Base-by-base conservation (phyloP, 371 early-diverging fungal genomes). In the Lichtheimia ramosa region DNA sequence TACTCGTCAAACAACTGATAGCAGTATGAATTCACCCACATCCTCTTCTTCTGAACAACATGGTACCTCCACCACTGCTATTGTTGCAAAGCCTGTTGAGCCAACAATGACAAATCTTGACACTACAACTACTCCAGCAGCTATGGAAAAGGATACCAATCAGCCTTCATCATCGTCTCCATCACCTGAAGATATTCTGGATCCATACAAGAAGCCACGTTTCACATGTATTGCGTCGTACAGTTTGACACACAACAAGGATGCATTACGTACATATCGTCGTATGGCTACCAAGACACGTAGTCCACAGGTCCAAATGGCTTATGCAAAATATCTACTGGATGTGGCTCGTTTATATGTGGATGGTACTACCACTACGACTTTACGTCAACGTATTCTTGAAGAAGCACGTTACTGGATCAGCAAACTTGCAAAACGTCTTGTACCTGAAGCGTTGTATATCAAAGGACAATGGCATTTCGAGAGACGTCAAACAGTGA, bases 321-420 rank as follows among this genome's bases (percentile, higher is more conserved):
- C 89, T 27, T 91, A 86, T 65, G 89, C 90, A 8, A 86, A 87
- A 71, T 91, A 88, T 61, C 69, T 91, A 54, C 60, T 90, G 14
- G 77, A 82, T 42, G 75, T 86, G 43, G 61, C 69, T 1, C 27
- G 52, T 5, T 28, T 54, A 7, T 40, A 56, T 34, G 41, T 59
- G 15, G 54, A 59, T 24, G 41, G 48, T 2, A 28, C 59, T 1
- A 43, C 59, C 13, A 42, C 57, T 15, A 21, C 18, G 13, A 14
- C 20, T 2, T 65, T 57, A 12, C 62, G 70, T 18, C 56, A 68
- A 20, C 62, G 74, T n/a, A 42, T 79, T 5, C 25, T 68, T 23
- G 55, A 77, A 14, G 92, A 92, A 64, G 90, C 86, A 0, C 74
- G 81, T 10, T 92, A 88, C 66, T 92, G 91, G 92, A 81, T 91